These are phyloP conservation scores for Heterococcus sp. DNA, from an alignment of 108 stramenopile species.

Conservation along the genomic window DNA sequence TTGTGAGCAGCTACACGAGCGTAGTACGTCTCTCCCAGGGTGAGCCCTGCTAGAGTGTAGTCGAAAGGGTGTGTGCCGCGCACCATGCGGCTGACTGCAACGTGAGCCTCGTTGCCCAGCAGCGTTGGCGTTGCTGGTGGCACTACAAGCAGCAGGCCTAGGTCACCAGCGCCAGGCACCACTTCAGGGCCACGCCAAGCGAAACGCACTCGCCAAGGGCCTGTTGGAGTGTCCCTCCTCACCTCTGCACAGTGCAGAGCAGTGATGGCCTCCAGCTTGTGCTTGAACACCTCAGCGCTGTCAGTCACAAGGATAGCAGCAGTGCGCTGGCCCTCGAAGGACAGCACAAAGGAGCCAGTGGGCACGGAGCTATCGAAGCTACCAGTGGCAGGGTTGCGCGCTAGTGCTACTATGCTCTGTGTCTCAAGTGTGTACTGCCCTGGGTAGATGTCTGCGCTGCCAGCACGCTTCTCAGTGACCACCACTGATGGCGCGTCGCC, in stretches of 20 bases:
- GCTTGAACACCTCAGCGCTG: constrained; percentile 37
- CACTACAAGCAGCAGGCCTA: constrained; percentile 57
- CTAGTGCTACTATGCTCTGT: constrained; percentile 63
- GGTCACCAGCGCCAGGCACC: constrained; percentile 70
- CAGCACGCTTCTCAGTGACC: constrained; percentile 59
- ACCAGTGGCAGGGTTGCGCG: constrained; percentile 25
- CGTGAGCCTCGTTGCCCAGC: constrained; percentile 51
- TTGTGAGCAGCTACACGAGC: constrained; percentile 72
- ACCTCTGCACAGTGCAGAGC: constrained; percentile 74
- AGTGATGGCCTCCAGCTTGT: constrained; percentile 51
- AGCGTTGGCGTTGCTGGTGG: constrained; percentile 2
- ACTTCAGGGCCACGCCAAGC: constrained; percentile 37
- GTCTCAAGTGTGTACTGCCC: constrained; percentile 74
- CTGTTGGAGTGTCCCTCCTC: constrained; percentile 1
- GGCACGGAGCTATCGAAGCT: too few relatives aligned
- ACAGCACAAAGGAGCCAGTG: constrained; percentile 66
- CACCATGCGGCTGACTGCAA: constrained; percentile 58
- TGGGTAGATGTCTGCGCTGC: constrained; percentile 71
- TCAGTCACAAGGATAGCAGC: constrained; percentile 34
- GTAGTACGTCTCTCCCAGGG: constrained; percentile 62
- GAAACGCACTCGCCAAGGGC: constrained; percentile 69
- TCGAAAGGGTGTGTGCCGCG: constrained; percentile 61
- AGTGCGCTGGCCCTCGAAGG: constrained; percentile 68
- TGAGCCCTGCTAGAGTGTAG: constrained; percentile 58
- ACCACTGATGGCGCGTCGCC: constrained; percentile 63